A percentile compares a stretch with the other conserved stretches of the same genome.
Conservation (phyloP, 805 yeast species). For the Jamesozyma spencerorum region DNA sequence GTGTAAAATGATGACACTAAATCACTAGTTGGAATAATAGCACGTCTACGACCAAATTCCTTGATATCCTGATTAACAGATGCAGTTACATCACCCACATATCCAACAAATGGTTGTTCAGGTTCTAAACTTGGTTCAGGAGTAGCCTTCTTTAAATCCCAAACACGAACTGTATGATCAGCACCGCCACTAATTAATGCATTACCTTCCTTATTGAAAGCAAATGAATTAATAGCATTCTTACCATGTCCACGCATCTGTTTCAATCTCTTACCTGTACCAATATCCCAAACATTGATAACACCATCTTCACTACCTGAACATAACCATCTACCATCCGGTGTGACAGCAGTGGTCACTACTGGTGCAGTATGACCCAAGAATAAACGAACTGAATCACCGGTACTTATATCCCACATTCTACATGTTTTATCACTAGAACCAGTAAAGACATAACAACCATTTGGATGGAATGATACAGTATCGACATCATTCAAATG, state of each 20-base stretch:
- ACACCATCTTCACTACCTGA: conserved; percentile 89
- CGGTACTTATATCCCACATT: conserved; percentile 94
- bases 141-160: conserved; percentile 89
- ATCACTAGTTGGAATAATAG: conserved; percentile 75
- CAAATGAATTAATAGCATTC: conserved; percentile 72
- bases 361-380: conserved; percentile 90
- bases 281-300: conserved; percentile 88
- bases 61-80: conserved; percentile 34
- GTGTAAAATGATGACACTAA: conserved; percentile 92
- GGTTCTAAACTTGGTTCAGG: conserved; percentile 70
- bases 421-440: conserved; percentile 91
- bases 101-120: conserved; percentile 46
- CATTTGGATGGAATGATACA: conserved; percentile 92
- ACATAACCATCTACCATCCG: conserved; percentile 95
- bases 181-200: conserved; percentile 87
- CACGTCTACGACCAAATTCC: conserved; percentile 47
- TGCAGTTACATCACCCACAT: conserved; percentile 29
- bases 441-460: conserved; percentile 89
- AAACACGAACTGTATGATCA: conserved; percentile 84
- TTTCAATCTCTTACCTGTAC: conserved; percentile 80
- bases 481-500: conserved; percentile 94
- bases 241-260: conserved; percentile 93
- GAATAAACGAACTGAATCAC: conserved; percentile 83
- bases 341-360: conserved; percentile 77
- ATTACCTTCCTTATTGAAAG: conserved; percentile 80